Conservation (phyloP, 2,329 filamentous ascomycete genomes). For the Davidsoniella neocaledoniae region DNA sequence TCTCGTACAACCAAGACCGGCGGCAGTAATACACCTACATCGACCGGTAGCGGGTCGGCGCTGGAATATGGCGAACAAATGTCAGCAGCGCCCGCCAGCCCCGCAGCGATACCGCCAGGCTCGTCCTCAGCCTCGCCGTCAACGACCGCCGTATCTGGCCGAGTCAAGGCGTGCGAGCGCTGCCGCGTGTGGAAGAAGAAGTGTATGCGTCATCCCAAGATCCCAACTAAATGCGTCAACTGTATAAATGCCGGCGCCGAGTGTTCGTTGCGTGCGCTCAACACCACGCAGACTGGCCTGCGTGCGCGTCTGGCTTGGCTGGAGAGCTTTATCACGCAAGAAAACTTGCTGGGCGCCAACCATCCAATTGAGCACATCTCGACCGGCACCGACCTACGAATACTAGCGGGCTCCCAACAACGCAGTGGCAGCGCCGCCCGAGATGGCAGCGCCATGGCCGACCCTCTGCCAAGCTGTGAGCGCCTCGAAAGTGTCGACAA, state of each 20-base stretch:
- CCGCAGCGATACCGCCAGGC: too few relatives aligned
- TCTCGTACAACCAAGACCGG: not conserved
- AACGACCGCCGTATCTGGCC: not conserved
- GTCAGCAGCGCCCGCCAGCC: not conserved
- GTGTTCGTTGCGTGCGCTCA: conserved; percentile 6
- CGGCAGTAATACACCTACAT: not conserved
- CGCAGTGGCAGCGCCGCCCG: not conserved
- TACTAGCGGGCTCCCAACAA: not conserved
- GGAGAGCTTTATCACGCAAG: conserved; percentile 4
- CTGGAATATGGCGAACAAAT: too few relatives aligned
- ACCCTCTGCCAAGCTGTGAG: not conserved
- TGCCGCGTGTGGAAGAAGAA: conserved; percentile 9
- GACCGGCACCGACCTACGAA: conserved; percentile 3
- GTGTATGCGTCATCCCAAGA: conserved; percentile 6
- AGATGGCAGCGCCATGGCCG: not conserved
- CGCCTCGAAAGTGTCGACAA: not conserved
- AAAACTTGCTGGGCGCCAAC: conserved; percentile 1
- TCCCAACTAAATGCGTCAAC: conserved; percentile 6
- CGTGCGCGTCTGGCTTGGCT: conserved; percentile 3
- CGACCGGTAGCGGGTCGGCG: too few relatives aligned
- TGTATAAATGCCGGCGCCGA: conserved; percentile 10
- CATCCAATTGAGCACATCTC: conserved; percentile 7
- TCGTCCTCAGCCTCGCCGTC: too few relatives aligned
- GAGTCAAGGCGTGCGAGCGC: conserved; percentile 8
- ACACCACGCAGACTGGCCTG: conserved; percentile 5